phyloP scores from a whole-genome alignment of 768 basidiomycete genomes.

The Sporobolomyces roseus region DNA sequence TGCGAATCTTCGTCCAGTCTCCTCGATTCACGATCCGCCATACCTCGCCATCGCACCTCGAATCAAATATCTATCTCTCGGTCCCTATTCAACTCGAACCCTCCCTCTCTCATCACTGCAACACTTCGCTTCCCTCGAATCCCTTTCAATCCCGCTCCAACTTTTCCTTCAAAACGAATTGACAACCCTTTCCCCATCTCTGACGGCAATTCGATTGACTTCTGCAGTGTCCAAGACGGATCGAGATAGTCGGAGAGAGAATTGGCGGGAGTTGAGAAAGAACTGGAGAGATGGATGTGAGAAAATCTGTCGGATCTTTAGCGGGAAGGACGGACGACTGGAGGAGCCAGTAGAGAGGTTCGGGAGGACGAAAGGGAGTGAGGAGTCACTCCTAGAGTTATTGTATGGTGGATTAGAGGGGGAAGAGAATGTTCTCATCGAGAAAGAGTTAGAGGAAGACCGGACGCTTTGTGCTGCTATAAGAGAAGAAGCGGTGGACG shows the following conservation, averaged over 20 bases:
- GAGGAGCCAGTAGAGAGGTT: no score
- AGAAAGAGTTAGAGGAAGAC: no score
- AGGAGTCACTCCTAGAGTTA: no score
- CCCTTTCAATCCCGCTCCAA: slow-evolving; percentile 3
- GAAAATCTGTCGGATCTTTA: no score
- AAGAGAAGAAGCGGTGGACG: no score
- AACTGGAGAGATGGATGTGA: not conserved
- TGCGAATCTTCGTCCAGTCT: not conserved
- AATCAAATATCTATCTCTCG: slow-evolving; percentile 13
- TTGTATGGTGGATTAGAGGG: no score
- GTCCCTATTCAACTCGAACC: slow-evolving; percentile 23
- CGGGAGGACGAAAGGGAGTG: no score
- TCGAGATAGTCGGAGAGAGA: not conserved
- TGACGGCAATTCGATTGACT: not conserved
- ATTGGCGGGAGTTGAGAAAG: not conserved
- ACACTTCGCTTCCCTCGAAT: slow-evolving; percentile 6
- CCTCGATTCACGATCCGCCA: not conserved
- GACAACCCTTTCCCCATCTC: not conserved
- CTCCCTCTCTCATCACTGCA: slow-evolving; percentile 7
- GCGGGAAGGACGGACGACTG: no score
- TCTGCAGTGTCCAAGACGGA: not conserved
- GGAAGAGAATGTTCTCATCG: no score
- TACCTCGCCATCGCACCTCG: not conserved
- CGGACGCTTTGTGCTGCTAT: no score
- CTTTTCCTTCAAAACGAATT: not conserved